A percentile compares a stretch with the other conserved stretches of the same genome.
Evolutionary conservation across 2,329 filamentous ascomycete genomes (phyloP).

Genomic region (Pyricularia grisea): DNA sequence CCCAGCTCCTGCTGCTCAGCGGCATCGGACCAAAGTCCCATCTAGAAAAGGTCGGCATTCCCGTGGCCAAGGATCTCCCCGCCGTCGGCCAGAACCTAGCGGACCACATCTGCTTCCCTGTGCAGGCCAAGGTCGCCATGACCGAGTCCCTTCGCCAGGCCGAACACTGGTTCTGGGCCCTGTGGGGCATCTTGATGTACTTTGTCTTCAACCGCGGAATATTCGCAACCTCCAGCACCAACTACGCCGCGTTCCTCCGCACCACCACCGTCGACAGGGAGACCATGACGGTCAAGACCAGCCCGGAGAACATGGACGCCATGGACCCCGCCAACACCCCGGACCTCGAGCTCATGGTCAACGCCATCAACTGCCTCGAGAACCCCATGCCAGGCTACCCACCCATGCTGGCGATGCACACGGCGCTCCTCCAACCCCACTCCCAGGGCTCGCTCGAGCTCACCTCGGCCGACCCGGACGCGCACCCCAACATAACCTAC

Average conservation of each 20-base stretch:
- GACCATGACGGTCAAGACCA: slow-evolving; percentile 14
- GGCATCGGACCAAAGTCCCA: slow-evolving; percentile 19
- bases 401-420: slow-evolving; percentile 15
- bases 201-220: slow-evolving; percentile 18
- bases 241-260: slow-evolving; percentile 15
- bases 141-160: slow-evolving; percentile 15
- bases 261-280: slow-evolving; percentile 17
- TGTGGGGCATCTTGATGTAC: slow-evolving; percentile 20
- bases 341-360: slow-evolving; percentile 23
- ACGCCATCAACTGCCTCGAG: slow-evolving; percentile 24
- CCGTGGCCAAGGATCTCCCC: slow-evolving; percentile 14
- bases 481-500: slow-evolving; percentile 20
- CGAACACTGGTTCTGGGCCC: slow-evolving; percentile 10
- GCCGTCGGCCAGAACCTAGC: slow-evolving; percentile 16
- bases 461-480: slow-evolving; percentile 22
- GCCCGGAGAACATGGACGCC: slow-evolving; percentile 11
- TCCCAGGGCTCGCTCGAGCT: slow-evolving; percentile 21
- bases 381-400: slow-evolving; percentile 18
- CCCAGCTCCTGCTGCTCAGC: slow-evolving; percentile 22
- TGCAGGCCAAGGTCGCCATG: slow-evolving; percentile 17
- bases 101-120: slow-evolving; percentile 19
- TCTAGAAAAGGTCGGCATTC: slow-evolving; percentile 13
- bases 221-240: slow-evolving; percentile 12
- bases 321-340: slow-evolving; percentile 15
- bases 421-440: slow-evolving; percentile 19